Percentiles rank a stretch among this genome's conserved stretches.
These are phyloP conservation scores for Arabis hirsuta DNA, from an alignment of 345 rosid species.

Conservation along the genomic window DNA sequence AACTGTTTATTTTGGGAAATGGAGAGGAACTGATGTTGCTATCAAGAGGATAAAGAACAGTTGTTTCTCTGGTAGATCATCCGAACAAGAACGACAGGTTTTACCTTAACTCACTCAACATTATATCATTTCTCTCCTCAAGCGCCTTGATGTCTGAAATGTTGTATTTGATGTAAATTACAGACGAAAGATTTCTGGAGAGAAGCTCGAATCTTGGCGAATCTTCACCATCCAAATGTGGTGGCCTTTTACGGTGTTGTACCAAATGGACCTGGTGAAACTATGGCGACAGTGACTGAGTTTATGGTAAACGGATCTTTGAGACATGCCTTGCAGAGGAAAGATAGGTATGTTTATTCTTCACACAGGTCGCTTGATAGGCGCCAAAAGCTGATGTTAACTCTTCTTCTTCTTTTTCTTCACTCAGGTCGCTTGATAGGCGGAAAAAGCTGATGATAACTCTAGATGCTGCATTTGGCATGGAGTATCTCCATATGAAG, in stretches of 20 bases:
- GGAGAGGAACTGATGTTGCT: constrained; percentile 98
- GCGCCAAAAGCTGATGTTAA: constrained; percentile 13
- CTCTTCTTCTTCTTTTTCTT: not conserved
- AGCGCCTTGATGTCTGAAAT: not conserved
- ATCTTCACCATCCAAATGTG: constrained; percentile 95
- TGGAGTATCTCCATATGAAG: constrained; percentile 91
- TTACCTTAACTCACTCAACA: not conserved
- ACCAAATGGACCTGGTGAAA: constrained; percentile 86
- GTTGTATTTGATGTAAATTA: not conserved
- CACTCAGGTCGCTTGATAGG: constrained; percentile 71
- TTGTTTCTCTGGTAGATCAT: constrained; percentile 75
- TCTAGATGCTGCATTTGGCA: constrained; percentile 93
- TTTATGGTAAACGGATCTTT: constrained; percentile 91
- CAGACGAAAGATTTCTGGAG: constrained; percentile 91
- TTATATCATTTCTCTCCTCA: too few relatives aligned
- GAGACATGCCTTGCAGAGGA: constrained; percentile 71
- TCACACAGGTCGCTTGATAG: too few relatives aligned
- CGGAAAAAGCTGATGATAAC: constrained; percentile 77
- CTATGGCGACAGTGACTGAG: constrained; percentile 89
- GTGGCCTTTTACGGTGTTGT: constrained; percentile 94
- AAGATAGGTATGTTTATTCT: constrained; percentile 53
- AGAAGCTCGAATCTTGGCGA: constrained; percentile 84
- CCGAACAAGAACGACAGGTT: constrained; percentile 86
- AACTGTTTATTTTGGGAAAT: constrained; percentile 85
- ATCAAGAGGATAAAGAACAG: constrained; percentile 91